Base-by-base conservation (phyloP, 176 grass and related monocot species). In the Oryza rufipogon region DNA sequence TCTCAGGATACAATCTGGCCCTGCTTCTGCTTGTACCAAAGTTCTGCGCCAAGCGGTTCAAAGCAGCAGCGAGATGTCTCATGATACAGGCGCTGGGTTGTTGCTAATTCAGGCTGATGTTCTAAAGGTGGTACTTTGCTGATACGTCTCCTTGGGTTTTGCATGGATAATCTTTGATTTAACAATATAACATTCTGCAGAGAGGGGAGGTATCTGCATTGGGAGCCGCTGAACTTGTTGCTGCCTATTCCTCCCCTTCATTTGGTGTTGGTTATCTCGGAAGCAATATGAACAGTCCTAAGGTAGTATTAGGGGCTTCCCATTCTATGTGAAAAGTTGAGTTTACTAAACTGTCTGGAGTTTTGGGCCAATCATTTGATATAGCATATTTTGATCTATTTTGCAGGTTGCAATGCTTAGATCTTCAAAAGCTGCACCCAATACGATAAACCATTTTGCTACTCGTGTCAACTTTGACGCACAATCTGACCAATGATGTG, bases 71-170 rank as follows among this genome's bases (percentile, higher is more conserved):
- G 76, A 90, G 49, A 95, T 91, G 81, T 90, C 68, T 46, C 89
- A 93, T 83, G 96, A 98, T 54, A 86, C 91, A 61, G 82, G 91
- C 14, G 82, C 92, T 78, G 96, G 96, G 49, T 58, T 95, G 66
- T 90, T 98, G 79, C 86, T 98, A 73, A 91, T 91, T 56, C 96
- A 98, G 84, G 89, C 92, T 80, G 93, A 98, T 70, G 68, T 82
- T 79, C 12, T 44, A 30, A 95, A 98, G 92, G 92, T 95, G 44
- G 49, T 67, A 30, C 26, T 78, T 84, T 76, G 73, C 41, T 81
- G 41, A 42, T 32, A 36, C 16, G 39, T 64, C 38, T 38, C 5
- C 28, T 85, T 80, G 3, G 8, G 20, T 56, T 26, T 89, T 80
- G 49, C 52, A 79, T 49, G 9, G 56, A 49, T 25, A 36, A 25